Base-by-base conservation (phyloP, 2,329 filamentous ascomycete genomes). In the Knufia fluminis region DNA sequence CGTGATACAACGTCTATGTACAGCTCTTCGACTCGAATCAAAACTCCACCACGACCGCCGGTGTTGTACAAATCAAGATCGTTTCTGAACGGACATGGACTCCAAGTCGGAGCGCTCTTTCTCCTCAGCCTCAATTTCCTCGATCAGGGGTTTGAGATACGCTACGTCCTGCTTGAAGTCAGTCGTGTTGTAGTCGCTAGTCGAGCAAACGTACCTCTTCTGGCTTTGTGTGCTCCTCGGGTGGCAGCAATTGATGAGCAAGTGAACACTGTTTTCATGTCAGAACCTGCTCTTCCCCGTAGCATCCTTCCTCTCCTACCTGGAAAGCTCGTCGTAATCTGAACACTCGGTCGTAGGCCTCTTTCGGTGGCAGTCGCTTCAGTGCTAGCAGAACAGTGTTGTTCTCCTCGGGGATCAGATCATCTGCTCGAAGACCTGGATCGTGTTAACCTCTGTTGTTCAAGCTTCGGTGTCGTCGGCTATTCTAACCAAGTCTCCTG, bases 271-370 rank as follows among this genome's bases (percentile, higher is more conserved):
- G 64, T 61, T n/a, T 39, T 23, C 24, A 9, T 38, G 17, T 40
- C 16, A 35, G 22, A 43, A 32, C 6, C n/a, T 26, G 41, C 48
- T 36, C 49, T n/a, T 22, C 14, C 6, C 32, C 9, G 22, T 32
- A 22, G 20, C 33, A 40, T 17, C n/a, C 20, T 22, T 6, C 39
- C 17, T 42, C 43, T 56, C 67, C 57, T 73, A 86, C 83, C 78
- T 98, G 92, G 73, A 94, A 83, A 63, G 92, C 91, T 72, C 92
- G 83, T 74, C 92, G 87, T 71, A 98, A 81, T 66, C 92, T 90
- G 83, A 89, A 98, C 68, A 97, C 82, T 69, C 92, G 91, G 76
- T 98, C 92, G 75, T 97, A 97, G 63, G 83, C 79, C 68, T 92
- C 87, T 77, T 94, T 87, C 63, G 87, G 79, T 51, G 86, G 80